Percentiles rank a stretch among this genome's conserved stretches.
Conservation (phyloP, 2,329 filamentous ascomycete genomes). For the Fusarium euwallaceae region DNA sequence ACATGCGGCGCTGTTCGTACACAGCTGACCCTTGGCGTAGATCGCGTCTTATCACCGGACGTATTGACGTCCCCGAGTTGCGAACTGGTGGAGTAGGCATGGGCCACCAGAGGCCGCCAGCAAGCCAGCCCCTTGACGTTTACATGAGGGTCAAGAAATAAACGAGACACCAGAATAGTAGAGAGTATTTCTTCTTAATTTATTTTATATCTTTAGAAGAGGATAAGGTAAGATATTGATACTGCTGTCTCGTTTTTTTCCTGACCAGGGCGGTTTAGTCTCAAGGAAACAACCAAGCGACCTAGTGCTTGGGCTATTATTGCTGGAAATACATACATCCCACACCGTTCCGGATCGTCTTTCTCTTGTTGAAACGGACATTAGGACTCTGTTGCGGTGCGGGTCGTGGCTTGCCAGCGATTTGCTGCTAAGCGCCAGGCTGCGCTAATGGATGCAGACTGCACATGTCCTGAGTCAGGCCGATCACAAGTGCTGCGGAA, state of each 20-base stretch:
- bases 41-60: conserved; percentile 21
- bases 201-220: no score
- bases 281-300: neutral
- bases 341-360: neutral
- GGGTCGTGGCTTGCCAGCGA: conserved; percentile 22
- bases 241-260: no score
- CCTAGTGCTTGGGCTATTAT: neutral
- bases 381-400: conserved; percentile 5
- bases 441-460: conserved; percentile 31
- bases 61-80: neutral
- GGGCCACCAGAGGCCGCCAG: neutral
- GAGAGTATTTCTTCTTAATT: no score
- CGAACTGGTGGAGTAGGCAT: neutral
- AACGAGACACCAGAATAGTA: no score
- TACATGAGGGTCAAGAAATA: no score
- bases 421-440: conserved; percentile 10
- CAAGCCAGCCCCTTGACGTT: neutral
- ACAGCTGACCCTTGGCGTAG: conserved; percentile 15
- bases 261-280: neutral
- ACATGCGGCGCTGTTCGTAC: conserved; percentile 17
- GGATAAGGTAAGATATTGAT: no score
- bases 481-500: conserved; percentile 23
- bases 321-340: conserved; percentile 8
- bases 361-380: neutral
- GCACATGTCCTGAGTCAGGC: conserved; percentile 36